Conservation (phyloP, 805 yeast genomes). For the Peterozyma xylosa region DNA sequence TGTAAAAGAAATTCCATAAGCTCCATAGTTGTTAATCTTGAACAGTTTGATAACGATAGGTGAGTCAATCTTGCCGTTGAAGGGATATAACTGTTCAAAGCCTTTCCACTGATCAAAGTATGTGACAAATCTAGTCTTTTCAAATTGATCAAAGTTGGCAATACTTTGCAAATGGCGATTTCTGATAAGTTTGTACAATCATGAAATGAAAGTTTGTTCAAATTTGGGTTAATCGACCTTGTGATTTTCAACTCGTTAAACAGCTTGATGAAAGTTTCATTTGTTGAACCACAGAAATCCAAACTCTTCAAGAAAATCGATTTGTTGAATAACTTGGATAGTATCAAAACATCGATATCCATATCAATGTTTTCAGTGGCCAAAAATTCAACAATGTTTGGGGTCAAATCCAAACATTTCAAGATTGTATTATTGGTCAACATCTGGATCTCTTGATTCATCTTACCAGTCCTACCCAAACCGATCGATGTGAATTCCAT, state of each 20-base stretch:
- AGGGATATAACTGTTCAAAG: slow-evolving; percentile 45
- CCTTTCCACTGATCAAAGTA: slow-evolving; percentile 65
- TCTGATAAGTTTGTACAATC: slow-evolving; percentile 73
- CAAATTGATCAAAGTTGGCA: slow-evolving; percentile 50
- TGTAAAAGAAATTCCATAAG: slow-evolving; percentile 59
- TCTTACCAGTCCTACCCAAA: slow-evolving; percentile 78
- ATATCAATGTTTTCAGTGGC: slow-evolving; percentile 82
- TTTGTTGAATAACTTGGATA: slow-evolving; percentile 45
- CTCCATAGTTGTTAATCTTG: slow-evolving; percentile 65
- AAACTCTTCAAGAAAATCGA: slow-evolving; percentile 54
- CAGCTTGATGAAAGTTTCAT: slow-evolving; percentile 50
- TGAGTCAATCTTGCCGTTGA: slow-evolving; percentile 59
- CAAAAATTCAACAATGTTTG: slow-evolving; percentile 68
- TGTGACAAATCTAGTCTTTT: slow-evolving; percentile 74
- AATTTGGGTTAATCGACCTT: slow-evolving; percentile 14
- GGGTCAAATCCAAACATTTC: slow-evolving; percentile 52
- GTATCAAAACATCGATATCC: slow-evolving; percentile 60
- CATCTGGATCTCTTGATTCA: slow-evolving; percentile 90
- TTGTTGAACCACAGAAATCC: slow-evolving; percentile 87
- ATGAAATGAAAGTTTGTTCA: slow-evolving; percentile 63
- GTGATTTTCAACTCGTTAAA: slow-evolving; percentile 35
- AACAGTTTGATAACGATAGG: slow-evolving; percentile 58
- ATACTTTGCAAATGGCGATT: slow-evolving; percentile 40
- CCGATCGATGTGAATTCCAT: slow-evolving; percentile 87
- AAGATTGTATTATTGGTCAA: slow-evolving; percentile 69